phyloP scores from a whole-genome alignment of 805 yeast genomes.

The Blastobotrys attinorum region DNA sequence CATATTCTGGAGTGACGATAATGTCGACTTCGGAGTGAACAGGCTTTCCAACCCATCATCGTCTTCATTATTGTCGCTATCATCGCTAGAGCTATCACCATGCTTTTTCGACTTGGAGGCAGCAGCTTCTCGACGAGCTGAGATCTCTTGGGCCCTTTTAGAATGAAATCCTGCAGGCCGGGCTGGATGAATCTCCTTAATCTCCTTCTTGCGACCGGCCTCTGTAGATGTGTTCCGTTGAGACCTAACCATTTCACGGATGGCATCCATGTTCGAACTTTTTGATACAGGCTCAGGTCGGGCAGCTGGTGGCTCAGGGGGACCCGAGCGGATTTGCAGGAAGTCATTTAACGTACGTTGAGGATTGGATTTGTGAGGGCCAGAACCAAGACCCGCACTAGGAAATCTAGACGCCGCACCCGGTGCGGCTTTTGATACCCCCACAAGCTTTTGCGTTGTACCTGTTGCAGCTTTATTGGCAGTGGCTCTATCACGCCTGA shows the following conservation, averaged over 20 bases:
- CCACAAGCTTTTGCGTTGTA: background rate
- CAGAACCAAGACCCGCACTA: too few species aligned
- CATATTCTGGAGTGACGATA: slow-evolving; percentile 2
- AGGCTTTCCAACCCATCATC: slow-evolving; percentile 35
- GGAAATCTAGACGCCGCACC: background rate
- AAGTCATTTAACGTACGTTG: slow-evolving; percentile 2
- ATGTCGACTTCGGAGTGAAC: slow-evolving; percentile 22
- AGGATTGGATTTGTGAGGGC: too few species aligned
- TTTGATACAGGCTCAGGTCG: background rate
- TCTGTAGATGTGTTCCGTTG: slow-evolving; percentile 1
- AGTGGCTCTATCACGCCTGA: slow-evolving; percentile 1
- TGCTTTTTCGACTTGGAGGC: slow-evolving; percentile 18
- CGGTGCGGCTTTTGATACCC: background rate
- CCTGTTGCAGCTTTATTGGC: background rate
- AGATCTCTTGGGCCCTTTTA: slow-evolving; percentile 18
- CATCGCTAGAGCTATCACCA: slow-evolving; percentile 18
- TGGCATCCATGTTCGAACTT: slow-evolving; percentile 1
- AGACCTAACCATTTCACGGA: background rate
- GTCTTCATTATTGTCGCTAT: slow-evolving; percentile 34
- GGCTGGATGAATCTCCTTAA: slow-evolving; percentile 36
- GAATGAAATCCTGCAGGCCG: slow-evolving; percentile 43
- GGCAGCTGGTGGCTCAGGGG: background rate
- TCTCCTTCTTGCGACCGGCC: slow-evolving; percentile 1
- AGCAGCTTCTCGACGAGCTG: slow-evolving; percentile 11
- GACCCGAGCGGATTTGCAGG: background rate